Evolutionary conservation across 495 filamentous ascomycete genomes (phyloP).

Genomic region (Pseudomonodictys pantanalensis): DNA sequence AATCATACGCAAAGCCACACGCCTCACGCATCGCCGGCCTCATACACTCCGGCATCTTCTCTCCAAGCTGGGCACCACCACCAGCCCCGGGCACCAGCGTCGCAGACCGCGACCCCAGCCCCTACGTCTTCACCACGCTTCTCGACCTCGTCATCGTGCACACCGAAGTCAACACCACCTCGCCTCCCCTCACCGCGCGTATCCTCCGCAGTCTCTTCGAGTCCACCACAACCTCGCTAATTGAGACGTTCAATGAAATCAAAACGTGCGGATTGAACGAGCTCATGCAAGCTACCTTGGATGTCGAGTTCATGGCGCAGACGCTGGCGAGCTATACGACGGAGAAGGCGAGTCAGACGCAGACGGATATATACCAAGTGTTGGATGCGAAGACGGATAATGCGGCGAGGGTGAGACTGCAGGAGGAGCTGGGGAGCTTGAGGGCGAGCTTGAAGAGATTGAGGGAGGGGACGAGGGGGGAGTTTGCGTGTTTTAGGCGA

Average conservation of each 20-base stretch:
- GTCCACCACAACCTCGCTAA: slow-evolving; percentile 56
- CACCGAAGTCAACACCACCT: slow-evolving; percentile 82
- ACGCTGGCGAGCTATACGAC: slow-evolving; percentile 84
- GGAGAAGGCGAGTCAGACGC: slow-evolving; percentile 71
- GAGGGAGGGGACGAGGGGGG: slow-evolving; percentile 74
- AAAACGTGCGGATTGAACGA: slow-evolving; percentile 64
- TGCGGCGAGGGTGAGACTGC: slow-evolving; percentile 71
- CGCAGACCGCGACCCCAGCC: slow-evolving; percentile 68
- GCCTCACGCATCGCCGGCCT: slow-evolving; percentile 59
- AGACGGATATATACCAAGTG: slow-evolving; percentile 85
- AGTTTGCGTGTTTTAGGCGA: slow-evolving; percentile 57
- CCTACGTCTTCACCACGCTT: slow-evolving; percentile 85
- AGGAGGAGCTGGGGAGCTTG: slow-evolving; percentile 87
- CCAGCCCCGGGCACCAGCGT: slow-evolving; percentile 35
- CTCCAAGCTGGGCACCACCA: slow-evolving; percentile 66
- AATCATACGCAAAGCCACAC: slow-evolving; percentile 79
- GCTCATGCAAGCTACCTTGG: slow-evolving; percentile 93
- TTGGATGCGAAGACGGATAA: slow-evolving; percentile 83
- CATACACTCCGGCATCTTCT: slow-evolving; percentile 67
- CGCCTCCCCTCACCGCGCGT: slow-evolving; percentile 57
- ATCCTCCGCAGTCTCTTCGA: slow-evolving; percentile 81
- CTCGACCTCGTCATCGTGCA: slow-evolving; percentile 83
- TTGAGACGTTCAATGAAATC: slow-evolving; percentile 60
- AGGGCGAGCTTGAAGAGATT: slow-evolving; percentile 76
- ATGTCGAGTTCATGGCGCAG: slow-evolving; percentile 95